Evolutionary conservation across 352 stramenopile species (phyloP), one percentile per base, ranked within the genome.

Genomic region (Aphanomyces astaci): DNA sequence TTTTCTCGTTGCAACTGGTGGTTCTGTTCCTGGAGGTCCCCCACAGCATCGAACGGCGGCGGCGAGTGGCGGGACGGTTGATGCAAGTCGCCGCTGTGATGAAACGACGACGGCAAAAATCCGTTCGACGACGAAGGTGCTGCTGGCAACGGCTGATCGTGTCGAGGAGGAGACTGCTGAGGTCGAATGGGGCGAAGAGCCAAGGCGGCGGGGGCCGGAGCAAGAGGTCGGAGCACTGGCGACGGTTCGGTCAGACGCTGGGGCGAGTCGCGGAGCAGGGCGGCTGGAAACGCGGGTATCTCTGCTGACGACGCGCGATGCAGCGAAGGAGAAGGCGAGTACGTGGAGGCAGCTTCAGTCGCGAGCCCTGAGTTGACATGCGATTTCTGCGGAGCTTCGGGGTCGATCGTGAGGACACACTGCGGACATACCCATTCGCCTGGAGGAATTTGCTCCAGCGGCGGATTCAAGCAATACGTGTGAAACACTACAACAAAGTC

Each of bases 371-470:
- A 9, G 7, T 53, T 19, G 45, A 25, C 13, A 19, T 10, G 7
- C 15, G 36, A 15, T 43, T 43, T 53, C 24, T n/a, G 13, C 45
- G 45, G 13, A 27, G 9, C 24, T 9, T n/a, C 13, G 9, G 51
- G 51, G 24, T 9, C n/a, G 5, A 24, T 53, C 25, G 24, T 32
- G 1, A 28, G 10, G 33, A 40, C 33, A n/a, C 56, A 65, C 25
- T 53, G 25, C 13, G 56, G 56, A 53, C 56, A 65, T 3, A 65
- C 56, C 56, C 56, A 65, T n/a, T 65, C 56, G 10, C 56, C 56
- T 19, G 56, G 17, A 2, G 56, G 56, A 25, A 65, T 65, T 15
- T 22, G 31, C 24, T 51, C 25, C 19, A 65, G 39, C 56, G 56
- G 56, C 36, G 56, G 56, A 46, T 52, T 31, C 9, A 65, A 39